Base-by-base conservation (phyloP, 345 rosid species). In the Xanthoceras sorbifolium region DNA sequence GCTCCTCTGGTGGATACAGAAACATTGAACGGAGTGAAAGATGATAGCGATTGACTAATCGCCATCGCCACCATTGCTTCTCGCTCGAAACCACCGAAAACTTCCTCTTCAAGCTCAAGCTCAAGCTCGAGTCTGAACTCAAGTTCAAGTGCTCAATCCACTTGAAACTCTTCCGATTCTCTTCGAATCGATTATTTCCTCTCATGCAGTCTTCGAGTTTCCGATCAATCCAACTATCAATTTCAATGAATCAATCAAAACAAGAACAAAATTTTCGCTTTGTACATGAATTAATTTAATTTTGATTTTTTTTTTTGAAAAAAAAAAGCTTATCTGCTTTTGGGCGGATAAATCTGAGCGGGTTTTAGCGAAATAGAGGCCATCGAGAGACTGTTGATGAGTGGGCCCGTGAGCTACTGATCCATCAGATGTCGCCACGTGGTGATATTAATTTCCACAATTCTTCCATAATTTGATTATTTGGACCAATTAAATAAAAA, bases 191-290 rank as follows among this genome's bases (percentile, higher is more conserved):
- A n/a, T 18, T 17, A 72, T 80, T 79, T 40, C 78, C 73, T 83
- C 87, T 91, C 97, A 90, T 87, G 89, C 92, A 88, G 92, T 72
- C 85, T 77, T 80, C 77, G 28, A 69, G 10, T 54, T 54, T 23
- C 25, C 25, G 14, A 57, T 57, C 62, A 57, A 57, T 57, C 14
- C 62, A 57, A 57, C 62, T 23, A 57, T 6, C 23, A 15, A 17
- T 6, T 32, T 71, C 29, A 23, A 14, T n/a, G 20, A 52, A 66
- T 71, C 29, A 23, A 14, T n/a, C 29, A 52, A 66, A 32, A 40
- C 6, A 40, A 66, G 18, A 20, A 28, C 62, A 57, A 42, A 42
- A 42, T 42, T 5, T 9, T 42, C 15, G 12, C 46, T 50, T 50
- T 50, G 55, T 50, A 18, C n/a, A 15, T 50, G 7, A 50, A 50